phyloP scores from a whole-genome alignment of 805 yeast species.

The Wickerhamomyces strasburgensis region DNA sequence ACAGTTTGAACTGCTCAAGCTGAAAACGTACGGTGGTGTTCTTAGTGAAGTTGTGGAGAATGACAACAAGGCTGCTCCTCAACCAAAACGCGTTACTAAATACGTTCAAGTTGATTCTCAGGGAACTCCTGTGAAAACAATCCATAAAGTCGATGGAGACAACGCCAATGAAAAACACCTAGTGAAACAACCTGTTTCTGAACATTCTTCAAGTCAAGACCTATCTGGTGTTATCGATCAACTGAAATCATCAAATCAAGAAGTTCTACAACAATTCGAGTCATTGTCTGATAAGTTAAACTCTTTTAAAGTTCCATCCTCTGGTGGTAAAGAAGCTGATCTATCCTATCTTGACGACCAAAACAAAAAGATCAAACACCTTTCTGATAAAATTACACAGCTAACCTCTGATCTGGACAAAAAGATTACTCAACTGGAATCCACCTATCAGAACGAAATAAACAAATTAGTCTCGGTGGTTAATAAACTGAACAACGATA shows the following conservation, averaged over 20 bases:
- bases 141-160: too few species aligned
- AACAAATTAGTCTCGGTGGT: slow-evolving; percentile 6
- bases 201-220: too few species aligned
- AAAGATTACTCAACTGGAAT: slow-evolving; percentile 2
- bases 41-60: slow-evolving; percentile 53
- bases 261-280: background rate
- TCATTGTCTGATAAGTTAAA: background rate
- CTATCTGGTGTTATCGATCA: too few species aligned
- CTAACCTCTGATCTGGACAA: slow-evolving; percentile 1
- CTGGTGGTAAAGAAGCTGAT: too few species aligned
- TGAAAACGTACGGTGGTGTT: slow-evolving; percentile 51
- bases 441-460: too few species aligned
- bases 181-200: too few species aligned
- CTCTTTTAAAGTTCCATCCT: too few species aligned
- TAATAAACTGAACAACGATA: slow-evolving; percentile 20
- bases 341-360: slow-evolving; percentile 20
- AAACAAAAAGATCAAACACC: slow-evolving; percentile 11
- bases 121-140: slow-evolving; percentile 19
- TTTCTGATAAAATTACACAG: slow-evolving; percentile 1
- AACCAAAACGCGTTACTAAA: slow-evolving; percentile 42
- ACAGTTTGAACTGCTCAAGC: slow-evolving; percentile 57
- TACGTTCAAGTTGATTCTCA: slow-evolving; percentile 32
- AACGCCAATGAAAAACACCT: too few species aligned
- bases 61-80: slow-evolving; percentile 42
- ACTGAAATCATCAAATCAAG: background rate